Percentiles rank a stretch among this genome's conserved stretches.
Conservation (phyloP, 306 rosid species). For the Myrica gale region DNA sequence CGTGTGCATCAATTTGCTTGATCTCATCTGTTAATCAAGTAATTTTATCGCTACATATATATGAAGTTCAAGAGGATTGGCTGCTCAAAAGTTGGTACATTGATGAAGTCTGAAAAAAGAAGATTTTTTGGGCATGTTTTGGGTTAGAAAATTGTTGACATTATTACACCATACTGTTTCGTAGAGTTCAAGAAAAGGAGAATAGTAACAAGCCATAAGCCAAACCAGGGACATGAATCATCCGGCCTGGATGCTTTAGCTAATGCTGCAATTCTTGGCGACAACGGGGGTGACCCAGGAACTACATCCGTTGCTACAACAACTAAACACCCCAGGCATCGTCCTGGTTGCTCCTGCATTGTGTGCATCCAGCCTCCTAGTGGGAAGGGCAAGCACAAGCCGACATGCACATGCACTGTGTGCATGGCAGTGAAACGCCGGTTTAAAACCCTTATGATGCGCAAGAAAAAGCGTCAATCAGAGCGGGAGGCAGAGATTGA, state of each 20-base stretch:
- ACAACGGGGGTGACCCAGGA: conserved; percentile 57
- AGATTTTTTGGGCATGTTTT: conserved; percentile 3
- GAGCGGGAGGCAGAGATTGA: conserved; percentile 98
- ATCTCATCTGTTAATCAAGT: neutral
- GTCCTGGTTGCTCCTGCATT: conserved; percentile 99
- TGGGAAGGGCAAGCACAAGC: conserved; percentile 99
- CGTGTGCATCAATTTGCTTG: neutral
- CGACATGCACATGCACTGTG: conserved; percentile 88
- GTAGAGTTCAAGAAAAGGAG: conserved; percentile 79
- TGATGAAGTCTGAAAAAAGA: neutral
- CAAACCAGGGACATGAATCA: conserved; percentile 57
- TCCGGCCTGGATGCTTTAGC: conserved; percentile 95
- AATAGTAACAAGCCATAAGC: conserved; percentile 42
- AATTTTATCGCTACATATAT: neutral
- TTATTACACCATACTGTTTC: conserved; percentile 28
- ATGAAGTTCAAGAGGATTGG: neutral
- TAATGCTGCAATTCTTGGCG: conserved; percentile 82
- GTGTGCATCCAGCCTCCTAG: conserved; percentile 99
- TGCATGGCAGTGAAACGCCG: conserved; percentile 97
- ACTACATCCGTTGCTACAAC: conserved; percentile 74
- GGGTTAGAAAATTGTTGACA: conserved; percentile 2
- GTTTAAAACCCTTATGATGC: conserved; percentile 91
- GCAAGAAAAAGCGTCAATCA: conserved; percentile 93
- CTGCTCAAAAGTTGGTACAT: neutral
- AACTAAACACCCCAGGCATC: conserved; percentile 93